Evolutionary conservation across 495 filamentous ascomycete genomes (phyloP), one percentile per base, ranked within the genome.

Genomic region (Wilcoxina mikolae): DNA sequence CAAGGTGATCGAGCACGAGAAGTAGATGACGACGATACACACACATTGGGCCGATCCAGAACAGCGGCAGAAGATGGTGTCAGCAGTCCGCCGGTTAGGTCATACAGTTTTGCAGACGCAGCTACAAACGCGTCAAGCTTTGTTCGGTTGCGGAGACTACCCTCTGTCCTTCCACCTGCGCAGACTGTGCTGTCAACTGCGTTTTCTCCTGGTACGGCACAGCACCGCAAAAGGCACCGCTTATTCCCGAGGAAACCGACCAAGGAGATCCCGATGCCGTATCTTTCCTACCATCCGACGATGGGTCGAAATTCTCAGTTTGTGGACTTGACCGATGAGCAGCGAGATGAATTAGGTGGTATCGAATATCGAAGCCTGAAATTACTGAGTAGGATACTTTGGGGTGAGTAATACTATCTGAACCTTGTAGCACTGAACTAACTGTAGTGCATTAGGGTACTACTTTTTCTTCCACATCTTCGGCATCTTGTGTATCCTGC

Each of bases 271-370:
- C 56, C 31, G 35, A 63, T 63, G 64, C 89, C 91, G 0, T 98
- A 98, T 66, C 74, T 98, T 22, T 94, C 86, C 65, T 96, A 85
- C 80, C 79, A 88, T 65, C 86, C 91, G 3, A 98, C 91, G 0
- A 72, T 94, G 33, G 91, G 85, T 17, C 76, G 91, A 38, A 96
- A 96, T 65, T 95, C 89, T 25, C 80, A 82, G 17, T 98, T 98
- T 58, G 74, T 91, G 4, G 85, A 88, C 55, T 55, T 82, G 48
- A 76, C 74, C n/a, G 70, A 72, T 23, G 71, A 75, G 54, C 76
- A 82, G 58, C 67, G 77, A 35, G 78, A 81, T 54, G 71, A 72
- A 48, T 61, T 82, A 11, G 79, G 79, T 5, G 79, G 79, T 7
- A 77, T 83, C 52, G 79, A 82, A 64, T 82, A 82, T 54, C 74